Evolutionary conservation across 148 eudicot genomes (phyloP), one percentile per base, ranked within the genome.

Genomic region (Suaeda aralocaspica): DNA sequence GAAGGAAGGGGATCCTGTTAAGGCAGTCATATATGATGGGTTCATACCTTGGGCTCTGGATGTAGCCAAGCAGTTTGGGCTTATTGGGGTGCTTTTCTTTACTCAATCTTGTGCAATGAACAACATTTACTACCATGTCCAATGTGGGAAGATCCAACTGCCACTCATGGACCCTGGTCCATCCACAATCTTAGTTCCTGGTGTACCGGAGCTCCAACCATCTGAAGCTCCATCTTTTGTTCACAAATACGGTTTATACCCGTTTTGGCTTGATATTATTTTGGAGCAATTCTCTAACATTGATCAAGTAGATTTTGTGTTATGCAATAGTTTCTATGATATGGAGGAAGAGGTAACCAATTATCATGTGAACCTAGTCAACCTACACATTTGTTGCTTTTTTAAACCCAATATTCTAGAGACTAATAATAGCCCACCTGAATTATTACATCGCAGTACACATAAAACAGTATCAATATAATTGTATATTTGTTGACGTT

Each of bases 61-160:
- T 24, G 87, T 83, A 22, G 86, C 80, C 9, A 76, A 74, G 15
- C n/a, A 76, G 9, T 67, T 52, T 60, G 83, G 82, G 5, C 67
- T 87, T 13, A 31, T 72, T 49, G 72, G 74, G 31, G 89, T 72
- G 50, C 18, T 72, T 10, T 87, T 85, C 41, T 85, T 87, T 60
- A 83, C 92, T 5, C 92, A 87, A 52, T 33, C 87, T 21, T 85
- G 92, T 72, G 77, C 77, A 0, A 84, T 87, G 4, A 83, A 83
- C 31, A 68, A 68, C 51, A 66, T 87, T 28, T 87, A 85, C 69
- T 87, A 87, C 36, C 82, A 78, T 67, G 84, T 79, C 1, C 69
- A 87, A 18, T 48, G 75, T 31, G 92, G 92, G 56, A 68, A 78
- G 59, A 74, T 81, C 50, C 53, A 72, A 66, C 36, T 85, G 0